A percentile compares a stretch with the other conserved stretches of the same genome.
phyloP scores from a whole-genome alignment of 1,284 basidiomycete genomes.

The Veloboletus limbatus region DNA sequence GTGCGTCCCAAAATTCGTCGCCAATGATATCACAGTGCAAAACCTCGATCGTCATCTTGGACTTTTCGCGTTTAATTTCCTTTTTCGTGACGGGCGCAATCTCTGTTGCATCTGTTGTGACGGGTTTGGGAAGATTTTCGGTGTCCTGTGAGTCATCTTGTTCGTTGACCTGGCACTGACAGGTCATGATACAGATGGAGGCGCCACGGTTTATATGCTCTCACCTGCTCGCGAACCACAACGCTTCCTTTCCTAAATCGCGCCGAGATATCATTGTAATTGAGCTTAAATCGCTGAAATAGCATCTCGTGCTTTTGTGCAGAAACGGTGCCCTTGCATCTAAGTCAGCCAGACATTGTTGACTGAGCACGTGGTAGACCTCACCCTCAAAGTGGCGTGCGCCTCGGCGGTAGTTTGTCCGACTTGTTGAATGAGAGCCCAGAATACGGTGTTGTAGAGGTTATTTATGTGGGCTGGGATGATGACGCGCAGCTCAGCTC shows the following conservation, averaged over 20 bases:
- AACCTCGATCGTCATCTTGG: constrained; percentile 46
- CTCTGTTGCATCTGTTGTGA: not conserved
- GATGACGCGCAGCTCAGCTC: constrained; percentile 21
- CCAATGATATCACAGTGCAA: constrained; percentile 84
- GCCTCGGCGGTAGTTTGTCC: constrained; percentile 78
- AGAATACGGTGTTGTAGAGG: constrained; percentile 94
- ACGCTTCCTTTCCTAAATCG: constrained; percentile 87
- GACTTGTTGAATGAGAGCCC: constrained; percentile 86
- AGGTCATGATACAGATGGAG: not conserved
- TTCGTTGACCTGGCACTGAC: constrained; percentile 6
- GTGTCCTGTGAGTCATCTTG: not conserved
- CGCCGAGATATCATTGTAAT: constrained; percentile 79
- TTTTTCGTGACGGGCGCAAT: constrained; percentile 2
- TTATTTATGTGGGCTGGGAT: constrained; percentile 93
- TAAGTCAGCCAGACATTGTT: not conserved
- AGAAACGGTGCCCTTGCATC: constrained; percentile 78
- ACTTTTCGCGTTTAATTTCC: constrained; percentile 37
- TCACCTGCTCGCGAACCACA: constrained; percentile 60
- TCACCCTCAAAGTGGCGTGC: constrained; percentile 68
- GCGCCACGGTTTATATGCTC: not conserved
- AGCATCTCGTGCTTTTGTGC: constrained; percentile 91
- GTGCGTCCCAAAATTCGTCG: constrained; percentile 73
- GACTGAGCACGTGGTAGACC: not conserved
- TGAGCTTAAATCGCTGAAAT: constrained; percentile 78
- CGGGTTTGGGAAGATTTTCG: not conserved